Percentiles rank a stretch among this genome's conserved stretches.
Conservation (phyloP, 2,329 filamentous ascomycete genomes). For the Beauveria caledonica region DNA sequence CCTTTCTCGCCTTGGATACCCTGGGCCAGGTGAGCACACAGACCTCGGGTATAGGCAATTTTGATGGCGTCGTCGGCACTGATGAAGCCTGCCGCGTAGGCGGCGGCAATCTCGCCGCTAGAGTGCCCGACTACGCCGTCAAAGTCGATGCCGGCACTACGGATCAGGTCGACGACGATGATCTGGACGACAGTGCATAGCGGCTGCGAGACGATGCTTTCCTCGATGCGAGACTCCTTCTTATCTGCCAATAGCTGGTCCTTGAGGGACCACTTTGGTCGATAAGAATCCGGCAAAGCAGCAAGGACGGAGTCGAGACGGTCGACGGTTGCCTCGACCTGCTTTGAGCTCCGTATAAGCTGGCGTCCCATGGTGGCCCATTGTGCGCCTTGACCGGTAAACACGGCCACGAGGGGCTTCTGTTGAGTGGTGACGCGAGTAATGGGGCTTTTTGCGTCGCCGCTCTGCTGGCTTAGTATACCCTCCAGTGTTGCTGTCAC, state of each 20-base stretch:
- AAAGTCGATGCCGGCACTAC: constrained; percentile 28
- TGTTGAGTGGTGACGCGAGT: not conserved
- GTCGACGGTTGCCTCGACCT: constrained; percentile 17
- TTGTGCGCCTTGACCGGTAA: constrained; percentile 27
- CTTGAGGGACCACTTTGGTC: constrained; percentile 23
- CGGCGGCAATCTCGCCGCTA: constrained; percentile 35
- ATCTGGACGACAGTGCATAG: constrained; percentile 34
- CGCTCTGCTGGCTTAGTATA: not conserved
- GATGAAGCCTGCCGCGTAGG: constrained; percentile 31
- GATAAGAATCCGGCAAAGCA: constrained; percentile 16
- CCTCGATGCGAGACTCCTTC: constrained; percentile 19
- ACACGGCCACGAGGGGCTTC: constrained; percentile 15
- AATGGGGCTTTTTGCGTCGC: not conserved
- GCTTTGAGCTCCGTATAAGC: constrained; percentile 21
- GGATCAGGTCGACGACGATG: constrained; percentile 30
- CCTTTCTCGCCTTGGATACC: constrained; percentile 32
- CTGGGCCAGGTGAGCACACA: constrained; percentile 25
- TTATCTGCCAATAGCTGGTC: constrained; percentile 24
- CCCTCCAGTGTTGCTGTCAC: not conserved
- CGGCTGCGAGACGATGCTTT: constrained; percentile 29
- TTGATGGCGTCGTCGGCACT: constrained; percentile 32
- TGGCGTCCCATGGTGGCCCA: constrained; percentile 23
- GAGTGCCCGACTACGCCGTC: constrained; percentile 32
- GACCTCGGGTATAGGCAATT: constrained; percentile 38
- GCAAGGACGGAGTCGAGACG: constrained; percentile 20